phyloP scores from a whole-genome alignment of 108 stramenopile genomes.

The Nannochloropsis salina region DNA sequence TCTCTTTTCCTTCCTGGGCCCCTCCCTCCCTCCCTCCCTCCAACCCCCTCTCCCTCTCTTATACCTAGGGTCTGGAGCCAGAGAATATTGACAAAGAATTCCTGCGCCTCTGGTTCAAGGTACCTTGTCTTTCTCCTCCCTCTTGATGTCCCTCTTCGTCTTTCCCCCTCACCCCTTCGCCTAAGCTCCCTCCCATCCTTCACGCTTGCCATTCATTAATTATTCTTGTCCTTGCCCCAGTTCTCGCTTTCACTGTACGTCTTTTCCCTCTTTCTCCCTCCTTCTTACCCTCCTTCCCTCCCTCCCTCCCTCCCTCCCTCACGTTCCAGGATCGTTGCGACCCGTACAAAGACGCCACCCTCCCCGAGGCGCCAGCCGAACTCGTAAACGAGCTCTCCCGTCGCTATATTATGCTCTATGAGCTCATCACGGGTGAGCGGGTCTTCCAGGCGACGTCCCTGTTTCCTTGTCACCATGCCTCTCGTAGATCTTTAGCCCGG shows the following conservation, averaged over 20 bases:
- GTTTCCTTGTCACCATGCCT: no score
- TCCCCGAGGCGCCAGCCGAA: conserved; percentile 90
- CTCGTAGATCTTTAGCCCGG: no score
- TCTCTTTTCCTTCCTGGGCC: neutral
- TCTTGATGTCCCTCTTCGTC: neutral
- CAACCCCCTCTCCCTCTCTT: neutral
- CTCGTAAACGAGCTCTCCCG: conserved; percentile 87
- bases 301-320: neutral
- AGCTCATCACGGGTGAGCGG: conserved; percentile 83
- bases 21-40: conserved; percentile 10
- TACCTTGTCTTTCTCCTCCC: neutral
- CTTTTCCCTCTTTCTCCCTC: neutral
- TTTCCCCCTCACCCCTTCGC: neutral
- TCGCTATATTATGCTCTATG: conserved; percentile 88
- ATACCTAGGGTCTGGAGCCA: conserved; percentile 69
- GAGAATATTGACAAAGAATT: conserved; percentile 99
- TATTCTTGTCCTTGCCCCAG: neutral
- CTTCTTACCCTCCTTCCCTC: neutral
- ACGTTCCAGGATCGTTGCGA: conserved; percentile 70
- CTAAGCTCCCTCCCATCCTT: neutral
- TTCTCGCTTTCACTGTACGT: no score
- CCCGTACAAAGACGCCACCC: conserved; percentile 83
- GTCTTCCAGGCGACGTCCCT: neutral
- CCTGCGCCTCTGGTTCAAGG: conserved; percentile 85
- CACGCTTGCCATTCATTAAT: neutral